These are phyloP conservation scores for Fraxinus dipetala DNA, from an alignment of 305 asterid species.

Conservation along the genomic window DNA sequence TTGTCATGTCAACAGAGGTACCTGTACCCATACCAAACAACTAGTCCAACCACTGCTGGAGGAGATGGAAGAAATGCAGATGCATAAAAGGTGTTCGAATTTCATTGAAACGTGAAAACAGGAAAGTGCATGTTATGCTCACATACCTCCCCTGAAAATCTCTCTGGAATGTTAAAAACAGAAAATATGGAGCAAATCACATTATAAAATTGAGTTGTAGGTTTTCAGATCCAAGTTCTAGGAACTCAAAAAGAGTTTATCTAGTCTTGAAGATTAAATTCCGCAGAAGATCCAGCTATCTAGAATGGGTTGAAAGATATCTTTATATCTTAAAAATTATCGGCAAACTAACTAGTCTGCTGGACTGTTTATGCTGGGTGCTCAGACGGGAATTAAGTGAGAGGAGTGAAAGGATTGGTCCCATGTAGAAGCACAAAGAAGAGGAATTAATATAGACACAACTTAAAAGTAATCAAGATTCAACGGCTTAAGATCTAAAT, in stretches of 20 bases:
- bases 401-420: not conserved
- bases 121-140: not conserved
- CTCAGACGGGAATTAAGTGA: not conserved
- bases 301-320: not conserved
- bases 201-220: not conserved
- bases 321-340: not conserved
- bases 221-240: not conserved
- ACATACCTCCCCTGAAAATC: not conserved
- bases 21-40: not conserved
- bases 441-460: not conserved
- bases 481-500: not conserved
- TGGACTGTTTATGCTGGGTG: not conserved
- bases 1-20: not conserved
- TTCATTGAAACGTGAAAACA: not conserved
- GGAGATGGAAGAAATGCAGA: not conserved
- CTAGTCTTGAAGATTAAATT: not conserved
- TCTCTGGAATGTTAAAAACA: not conserved
- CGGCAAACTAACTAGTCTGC: not conserved
- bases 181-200: not conserved
- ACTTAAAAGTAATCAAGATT: not conserved
- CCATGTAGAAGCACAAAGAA: not conserved
- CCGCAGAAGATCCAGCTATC: not conserved
- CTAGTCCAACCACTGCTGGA: not conserved
- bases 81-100: not conserved
- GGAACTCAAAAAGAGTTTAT: not conserved